Percentiles rank a stretch among this genome's conserved stretches.
Evolutionary conservation across 2,329 filamentous ascomycete genomes (phyloP).

Genomic region (Graphiopsis chlorocephala): DNA sequence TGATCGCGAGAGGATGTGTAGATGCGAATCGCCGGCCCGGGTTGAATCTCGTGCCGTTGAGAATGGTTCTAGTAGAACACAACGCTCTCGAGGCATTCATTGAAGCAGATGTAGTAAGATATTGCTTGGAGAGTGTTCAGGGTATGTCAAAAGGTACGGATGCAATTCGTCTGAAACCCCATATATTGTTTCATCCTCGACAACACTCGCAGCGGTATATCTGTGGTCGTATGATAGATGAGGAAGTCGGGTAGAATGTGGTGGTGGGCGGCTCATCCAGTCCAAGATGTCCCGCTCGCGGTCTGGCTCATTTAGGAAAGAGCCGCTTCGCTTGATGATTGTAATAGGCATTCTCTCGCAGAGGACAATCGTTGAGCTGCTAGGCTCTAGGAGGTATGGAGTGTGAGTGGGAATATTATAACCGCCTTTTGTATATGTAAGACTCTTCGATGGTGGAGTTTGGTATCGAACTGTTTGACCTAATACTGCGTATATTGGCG

Average conservation of each 20-base stretch:
- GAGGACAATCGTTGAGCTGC: neutral
- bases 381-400: neutral
- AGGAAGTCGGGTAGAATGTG: neutral
- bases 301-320: neutral
- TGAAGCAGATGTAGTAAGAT: neutral
- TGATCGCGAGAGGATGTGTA: conserved; percentile 11
- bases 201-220: neutral
- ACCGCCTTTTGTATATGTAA: too few species aligned
- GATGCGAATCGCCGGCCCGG: conserved; percentile 4
- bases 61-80: neutral
- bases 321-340: neutral
- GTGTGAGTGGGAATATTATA: neutral
- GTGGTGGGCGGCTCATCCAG: neutral
- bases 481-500: neutral
- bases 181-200: too few species aligned
- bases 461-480: neutral
- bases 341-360: neutral
- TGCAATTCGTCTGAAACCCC: neutral
- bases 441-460: too few species aligned
- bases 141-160: neutral
- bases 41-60: neutral
- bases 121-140: neutral
- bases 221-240: too few species aligned
- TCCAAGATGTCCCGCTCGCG: neutral
- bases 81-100: neutral